A percentile compares a stretch with the other conserved stretches of the same genome.
Conservation (phyloP, 129 eudicot genomes). For the Saposhnikovia divaricata region DNA sequence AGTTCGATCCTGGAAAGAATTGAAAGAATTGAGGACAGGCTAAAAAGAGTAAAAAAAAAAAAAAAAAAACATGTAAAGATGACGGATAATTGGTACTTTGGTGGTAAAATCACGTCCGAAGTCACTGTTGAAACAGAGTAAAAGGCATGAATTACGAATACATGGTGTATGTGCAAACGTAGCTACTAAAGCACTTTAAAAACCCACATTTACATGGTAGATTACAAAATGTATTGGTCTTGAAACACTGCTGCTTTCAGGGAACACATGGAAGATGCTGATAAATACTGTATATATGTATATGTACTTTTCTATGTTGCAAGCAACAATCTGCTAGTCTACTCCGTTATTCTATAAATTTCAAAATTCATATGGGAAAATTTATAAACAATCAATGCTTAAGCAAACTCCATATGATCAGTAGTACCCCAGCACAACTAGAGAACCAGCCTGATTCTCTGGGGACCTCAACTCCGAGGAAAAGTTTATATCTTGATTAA, state of each 20-base stretch:
- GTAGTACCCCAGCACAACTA: not conserved
- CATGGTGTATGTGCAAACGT: not conserved
- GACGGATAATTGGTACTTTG: no score
- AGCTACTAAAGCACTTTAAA: not conserved
- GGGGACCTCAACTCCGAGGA: slow-evolving; percentile 4
- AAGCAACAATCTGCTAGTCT: slow-evolving; percentile 4
- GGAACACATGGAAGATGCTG: not conserved
- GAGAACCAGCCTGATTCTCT: not conserved
- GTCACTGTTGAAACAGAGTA: not conserved
- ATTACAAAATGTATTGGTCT: not conserved
- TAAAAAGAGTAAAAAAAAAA: no score
- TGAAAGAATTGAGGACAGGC: no score
- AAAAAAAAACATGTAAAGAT: no score
- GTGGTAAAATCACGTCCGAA: no score
- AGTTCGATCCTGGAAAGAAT: no score
- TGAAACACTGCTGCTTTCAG: not conserved
- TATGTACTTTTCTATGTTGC: not conserved
- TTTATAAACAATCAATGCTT: not conserved
- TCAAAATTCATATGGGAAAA: slow-evolving; percentile 7
- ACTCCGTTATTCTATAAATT: not conserved
- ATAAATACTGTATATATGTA: not conserved
- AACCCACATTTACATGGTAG: not conserved
- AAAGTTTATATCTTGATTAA: not conserved
- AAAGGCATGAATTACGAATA: not conserved
- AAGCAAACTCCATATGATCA: not conserved